Evolutionary conservation across 73 alveolate species (phyloP).

Genomic region (Symbiodinium pilosum): DNA sequence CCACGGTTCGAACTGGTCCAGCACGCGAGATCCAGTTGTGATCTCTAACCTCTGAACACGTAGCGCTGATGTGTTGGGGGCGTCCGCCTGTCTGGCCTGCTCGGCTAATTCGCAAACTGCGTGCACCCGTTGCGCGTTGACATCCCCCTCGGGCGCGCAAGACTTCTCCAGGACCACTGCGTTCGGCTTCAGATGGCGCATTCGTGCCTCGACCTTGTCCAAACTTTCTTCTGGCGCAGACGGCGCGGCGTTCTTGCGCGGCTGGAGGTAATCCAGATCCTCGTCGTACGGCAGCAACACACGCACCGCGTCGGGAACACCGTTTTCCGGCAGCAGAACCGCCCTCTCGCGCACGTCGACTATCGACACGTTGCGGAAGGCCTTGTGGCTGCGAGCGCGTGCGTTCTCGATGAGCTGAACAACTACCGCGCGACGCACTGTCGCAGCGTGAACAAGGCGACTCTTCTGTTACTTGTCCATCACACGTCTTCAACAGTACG

Average conservation of each 20-base stretch:
- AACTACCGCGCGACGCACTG: constrained; percentile 22
- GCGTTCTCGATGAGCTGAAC: not conserved
- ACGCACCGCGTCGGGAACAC: not conserved
- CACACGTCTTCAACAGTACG: constrained; percentile 4
- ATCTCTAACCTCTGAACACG: not conserved
- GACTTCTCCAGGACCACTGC: not conserved
- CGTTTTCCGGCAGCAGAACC: not conserved
- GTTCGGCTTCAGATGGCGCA: not conserved
- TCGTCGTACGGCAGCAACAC: constrained; percentile 8
- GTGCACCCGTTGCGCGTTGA: not conserved
- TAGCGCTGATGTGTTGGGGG: too few relatives aligned
- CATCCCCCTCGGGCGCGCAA: not conserved
- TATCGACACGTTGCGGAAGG: not conserved
- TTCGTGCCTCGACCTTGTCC: not conserved
- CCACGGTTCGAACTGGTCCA: constrained; percentile 30
- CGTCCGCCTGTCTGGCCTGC: not conserved
- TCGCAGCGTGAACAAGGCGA: not conserved
- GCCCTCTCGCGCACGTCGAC: not conserved
- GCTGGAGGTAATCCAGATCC: not conserved
- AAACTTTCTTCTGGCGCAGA: too few relatives aligned
- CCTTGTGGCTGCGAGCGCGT: not conserved
- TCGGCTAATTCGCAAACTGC: not conserved
- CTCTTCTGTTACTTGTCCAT: not conserved
- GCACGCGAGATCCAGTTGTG: not conserved
- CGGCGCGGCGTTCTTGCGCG: not conserved